Evolutionary conservation across 805 yeast genomes (phyloP).

Genomic region (Scheffersomyces amazonensis): DNA sequence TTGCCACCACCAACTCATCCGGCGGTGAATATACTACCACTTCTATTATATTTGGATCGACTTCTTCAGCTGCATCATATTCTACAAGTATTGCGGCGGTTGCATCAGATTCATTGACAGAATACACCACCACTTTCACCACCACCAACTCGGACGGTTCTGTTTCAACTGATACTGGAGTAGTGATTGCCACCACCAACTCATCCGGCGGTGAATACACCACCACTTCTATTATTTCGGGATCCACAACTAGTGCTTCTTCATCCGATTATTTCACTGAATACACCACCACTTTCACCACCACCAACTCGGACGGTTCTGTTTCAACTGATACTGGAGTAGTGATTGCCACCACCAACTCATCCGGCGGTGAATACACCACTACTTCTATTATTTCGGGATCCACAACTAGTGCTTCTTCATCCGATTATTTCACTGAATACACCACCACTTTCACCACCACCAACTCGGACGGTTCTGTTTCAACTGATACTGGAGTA

Average conservation of each 20-base stretch:
- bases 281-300: background rate
- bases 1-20: slow-evolving; percentile 5
- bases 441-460: background rate
- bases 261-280: background rate
- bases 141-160: background rate
- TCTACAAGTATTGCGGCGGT: background rate
- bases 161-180: slow-evolving; percentile 6
- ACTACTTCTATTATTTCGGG: background rate
- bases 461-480: slow-evolving; percentile 9
- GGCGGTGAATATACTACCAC: slow-evolving; percentile 3
- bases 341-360: slow-evolving; percentile 8
- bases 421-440: background rate
- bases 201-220: slow-evolving; percentile 1
- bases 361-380: slow-evolving; percentile 4
- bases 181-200: slow-evolving; percentile 7
- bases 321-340: slow-evolving; percentile 14
- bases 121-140: slow-evolving; percentile 1
- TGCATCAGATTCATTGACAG: background rate
- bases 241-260: slow-evolving; percentile 3
- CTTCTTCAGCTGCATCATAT: background rate
- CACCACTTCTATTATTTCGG: background rate
- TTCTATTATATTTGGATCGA: background rate
- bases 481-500: slow-evolving; percentile 11
- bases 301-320: slow-evolving; percentile 9
- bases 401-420: background rate